phyloP scores from a whole-genome alignment of 2,329 filamentous ascomycete genomes.

The Colletotrichum liriopes region DNA sequence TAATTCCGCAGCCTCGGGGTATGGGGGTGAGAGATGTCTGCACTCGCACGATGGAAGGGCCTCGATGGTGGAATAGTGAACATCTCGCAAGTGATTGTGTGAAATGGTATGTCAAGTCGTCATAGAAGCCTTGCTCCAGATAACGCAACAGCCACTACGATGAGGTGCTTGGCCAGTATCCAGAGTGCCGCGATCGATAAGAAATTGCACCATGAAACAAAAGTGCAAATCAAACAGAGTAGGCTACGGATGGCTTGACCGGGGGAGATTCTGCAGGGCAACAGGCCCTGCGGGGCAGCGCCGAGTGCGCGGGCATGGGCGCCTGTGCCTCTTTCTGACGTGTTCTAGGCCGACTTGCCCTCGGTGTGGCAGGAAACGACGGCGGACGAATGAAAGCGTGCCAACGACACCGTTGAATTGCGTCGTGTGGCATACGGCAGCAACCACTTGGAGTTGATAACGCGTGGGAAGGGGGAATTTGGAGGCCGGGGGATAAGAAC shows the following conservation, averaged over 20 bases:
- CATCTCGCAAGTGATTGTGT: not conserved
- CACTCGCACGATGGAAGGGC: not conserved
- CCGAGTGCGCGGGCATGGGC: not conserved
- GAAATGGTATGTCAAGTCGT: constrained; percentile 3
- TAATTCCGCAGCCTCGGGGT: constrained; percentile 1
- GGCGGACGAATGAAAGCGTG: constrained; percentile 30
- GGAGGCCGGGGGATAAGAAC: not conserved
- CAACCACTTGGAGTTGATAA: not conserved
- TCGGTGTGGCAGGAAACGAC: constrained; percentile 24
- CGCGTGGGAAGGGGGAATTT: not conserved
- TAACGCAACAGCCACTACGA: not conserved
- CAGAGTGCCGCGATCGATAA: constrained; percentile 9
- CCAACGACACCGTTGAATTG: constrained; percentile 32
- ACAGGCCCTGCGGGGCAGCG: constrained; percentile 11
- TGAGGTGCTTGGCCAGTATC: not conserved
- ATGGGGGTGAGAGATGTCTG: constrained; percentile 9
- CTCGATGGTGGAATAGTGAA: not conserved
- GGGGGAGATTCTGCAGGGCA: constrained; percentile 20
- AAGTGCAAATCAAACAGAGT: not conserved
- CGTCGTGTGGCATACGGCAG: constrained; percentile 7
- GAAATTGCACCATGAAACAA: not conserved
- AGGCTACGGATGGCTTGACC: constrained; percentile 15
- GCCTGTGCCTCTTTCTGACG: constrained; percentile 22
- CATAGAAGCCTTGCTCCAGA: constrained; percentile 2
- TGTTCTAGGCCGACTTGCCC: constrained; percentile 21